Evolutionary conservation across 768 basidiomycete genomes (phyloP).

Genomic region (Hypsizygus marmoreus): DNA sequence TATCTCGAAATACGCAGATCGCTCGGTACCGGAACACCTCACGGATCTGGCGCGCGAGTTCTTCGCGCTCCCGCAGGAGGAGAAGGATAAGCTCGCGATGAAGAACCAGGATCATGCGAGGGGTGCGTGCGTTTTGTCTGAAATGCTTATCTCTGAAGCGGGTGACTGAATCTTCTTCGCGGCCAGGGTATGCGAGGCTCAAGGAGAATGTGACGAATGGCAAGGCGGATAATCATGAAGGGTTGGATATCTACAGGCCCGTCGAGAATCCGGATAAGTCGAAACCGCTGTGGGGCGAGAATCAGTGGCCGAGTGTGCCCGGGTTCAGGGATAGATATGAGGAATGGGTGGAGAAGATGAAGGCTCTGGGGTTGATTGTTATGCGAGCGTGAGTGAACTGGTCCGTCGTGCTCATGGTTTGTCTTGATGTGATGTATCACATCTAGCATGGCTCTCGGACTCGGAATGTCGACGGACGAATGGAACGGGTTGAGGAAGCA

Average conservation of each 20-base stretch:
- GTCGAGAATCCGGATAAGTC: slow-evolving; percentile 70
- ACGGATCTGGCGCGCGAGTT: slow-evolving; percentile 67
- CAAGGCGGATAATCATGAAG: slow-evolving; percentile 84
- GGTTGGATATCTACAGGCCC: slow-evolving; percentile 78
- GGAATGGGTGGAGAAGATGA: slow-evolving; percentile 85
- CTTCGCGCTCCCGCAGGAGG: slow-evolving; percentile 70
- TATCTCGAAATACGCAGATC: slow-evolving; percentile 58
- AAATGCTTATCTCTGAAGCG: neutral
- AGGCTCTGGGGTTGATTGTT: slow-evolving; percentile 71
- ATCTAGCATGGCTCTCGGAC: slow-evolving; percentile 75
- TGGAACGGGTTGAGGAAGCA: slow-evolving; percentile 66
- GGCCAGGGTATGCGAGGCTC: slow-evolving; percentile 73
- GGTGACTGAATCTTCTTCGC: neutral
- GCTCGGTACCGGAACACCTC: slow-evolving; percentile 65
- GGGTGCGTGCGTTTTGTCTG: slow-evolving; percentile 44
- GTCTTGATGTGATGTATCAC: neutral
- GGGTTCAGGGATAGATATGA: slow-evolving; percentile 67
- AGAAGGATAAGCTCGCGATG: slow-evolving; percentile 76
- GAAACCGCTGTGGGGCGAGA: slow-evolving; percentile 78
- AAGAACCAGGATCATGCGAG: slow-evolving; percentile 71
- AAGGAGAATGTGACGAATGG: slow-evolving; percentile 88
- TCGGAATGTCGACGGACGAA: slow-evolving; percentile 72
- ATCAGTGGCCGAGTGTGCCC: slow-evolving; percentile 76
- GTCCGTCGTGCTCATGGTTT: neutral
- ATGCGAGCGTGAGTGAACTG: slow-evolving; percentile 79